Percentiles rank a stretch among this genome's conserved stretches.
Evolutionary conservation across 139 green algal species (phyloP).

Genomic region (Zygnema cylindricum): DNA sequence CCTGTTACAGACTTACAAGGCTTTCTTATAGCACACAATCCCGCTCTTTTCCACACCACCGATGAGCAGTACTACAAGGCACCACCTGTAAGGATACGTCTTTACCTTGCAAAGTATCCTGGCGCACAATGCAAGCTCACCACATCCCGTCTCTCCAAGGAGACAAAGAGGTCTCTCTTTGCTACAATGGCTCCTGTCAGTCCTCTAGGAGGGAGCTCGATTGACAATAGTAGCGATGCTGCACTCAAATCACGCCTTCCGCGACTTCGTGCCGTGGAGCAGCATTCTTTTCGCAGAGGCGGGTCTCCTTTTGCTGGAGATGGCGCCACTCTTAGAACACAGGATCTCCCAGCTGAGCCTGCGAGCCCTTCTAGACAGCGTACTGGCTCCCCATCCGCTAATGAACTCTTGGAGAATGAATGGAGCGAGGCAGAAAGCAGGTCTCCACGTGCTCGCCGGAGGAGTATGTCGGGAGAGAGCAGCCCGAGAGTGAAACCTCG

Average conservation of each 20-base stretch:
- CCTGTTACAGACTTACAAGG: background rate
- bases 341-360: background rate
- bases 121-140: background rate
- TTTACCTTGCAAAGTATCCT: background rate
- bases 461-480: background rate
- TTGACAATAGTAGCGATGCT: background rate
- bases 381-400: background rate
- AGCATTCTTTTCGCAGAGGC: background rate
- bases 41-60: background rate
- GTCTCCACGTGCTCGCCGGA: background rate
- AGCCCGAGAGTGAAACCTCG: background rate
- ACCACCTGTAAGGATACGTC: background rate
- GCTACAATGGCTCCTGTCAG: background rate
- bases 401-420: background rate
- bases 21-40: background rate
- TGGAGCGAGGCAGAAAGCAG: background rate
- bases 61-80: background rate
- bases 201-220: background rate
- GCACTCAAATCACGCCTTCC: background rate
- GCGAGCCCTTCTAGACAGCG: background rate
- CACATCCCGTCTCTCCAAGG: background rate
- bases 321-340: background rate
- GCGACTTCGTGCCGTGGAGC: background rate
- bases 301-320: background rate
- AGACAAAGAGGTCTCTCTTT: background rate